Base-by-base conservation (phyloP, 1,284 basidiomycete genomes). In the Heterobasidion parviporum region DNA sequence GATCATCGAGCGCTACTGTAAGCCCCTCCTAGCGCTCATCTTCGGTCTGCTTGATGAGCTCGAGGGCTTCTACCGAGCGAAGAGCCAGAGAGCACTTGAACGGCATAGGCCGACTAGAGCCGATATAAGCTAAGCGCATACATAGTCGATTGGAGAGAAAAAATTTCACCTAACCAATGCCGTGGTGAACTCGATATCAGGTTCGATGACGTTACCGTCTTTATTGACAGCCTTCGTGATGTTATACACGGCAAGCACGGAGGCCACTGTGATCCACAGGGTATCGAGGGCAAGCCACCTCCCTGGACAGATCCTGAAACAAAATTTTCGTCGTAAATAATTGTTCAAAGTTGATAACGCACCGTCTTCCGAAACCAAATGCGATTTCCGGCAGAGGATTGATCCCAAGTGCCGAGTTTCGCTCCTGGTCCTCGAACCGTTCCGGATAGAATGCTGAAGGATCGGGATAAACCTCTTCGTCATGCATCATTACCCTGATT, bases 221-320 rank as follows among this genome's bases (percentile, higher is more conserved):
- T 18, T 18, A 54, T 75, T 75, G 15, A 71, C 54, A 8, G 72
- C 66, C 62, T 72, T 74, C 46, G 66, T 58, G 36, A 80, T 72
- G 52, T 73, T 64, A 61, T 74, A 77, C 14, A 73, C 71, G 6
- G 74, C 64, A 36, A 81, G 60, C 35, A 76, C 68, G 2, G 73
- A 74, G 44, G 75, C 76, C 26, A 79, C 66, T 14, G 72, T 64
- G 50, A 80, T 74, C 73, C 75, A 81, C n/a, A 81, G 58, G 15
- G 74, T 70, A 60, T 79, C 76, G 56, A 74, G 71, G 54, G 54
- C 54, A 10, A 80, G 67, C 66, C 71, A 72, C 53, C 70, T 64
- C 6, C 79, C 80, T 1, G 79, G 77, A 60, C 79, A 81, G 51
- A 72, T 60, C 34, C 74, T 78, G 47, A 6, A 18, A 18, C 18